Evolutionary conservation across 306 rosid species (phyloP).

Genomic region (Cucumis hystrix): DNA sequence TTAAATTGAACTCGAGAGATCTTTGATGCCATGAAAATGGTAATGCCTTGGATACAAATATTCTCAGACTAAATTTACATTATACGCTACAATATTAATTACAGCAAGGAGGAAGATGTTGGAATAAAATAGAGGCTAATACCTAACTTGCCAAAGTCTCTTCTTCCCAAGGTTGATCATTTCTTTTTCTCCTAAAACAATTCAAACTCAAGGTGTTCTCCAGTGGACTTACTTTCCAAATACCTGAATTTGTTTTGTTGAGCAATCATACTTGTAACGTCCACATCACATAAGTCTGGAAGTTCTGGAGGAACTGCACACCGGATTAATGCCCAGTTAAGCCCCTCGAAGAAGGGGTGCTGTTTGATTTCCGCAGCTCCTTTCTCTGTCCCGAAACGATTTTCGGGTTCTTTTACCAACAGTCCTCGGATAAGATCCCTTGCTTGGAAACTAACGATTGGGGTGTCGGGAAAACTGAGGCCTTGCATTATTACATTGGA

Average conservation of each 20-base stretch:
- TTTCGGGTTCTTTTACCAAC: conserved; percentile 55
- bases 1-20: not conserved
- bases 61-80: conserved; percentile 9
- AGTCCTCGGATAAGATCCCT: conserved; percentile 63
- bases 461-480: conserved; percentile 54
- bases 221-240: conserved; percentile 39
- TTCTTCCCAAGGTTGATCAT: not conserved
- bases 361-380: conserved; percentile 71
- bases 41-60: not conserved
- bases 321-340: conserved; percentile 69
- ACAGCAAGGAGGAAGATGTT: not conserved
- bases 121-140: not conserved
- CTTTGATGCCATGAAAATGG: not conserved
- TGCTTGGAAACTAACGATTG: conserved; percentile 56
- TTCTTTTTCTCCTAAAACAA: conserved; percentile 28
- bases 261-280: conserved; percentile 27
- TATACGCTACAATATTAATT: conserved; percentile 8
- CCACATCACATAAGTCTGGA: conserved; percentile 47
- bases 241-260: conserved; percentile 29
- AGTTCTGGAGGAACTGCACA: conserved; percentile 57
- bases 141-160: not conserved
- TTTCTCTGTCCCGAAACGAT: conserved; percentile 54
- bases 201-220: conserved; percentile 52
- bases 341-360: conserved; percentile 72
- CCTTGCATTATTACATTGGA: conserved; percentile 47